These are phyloP conservation scores for Xylaria arbuscula DNA, from an alignment of 2,329 filamentous ascomycete genomes.

Conservation along the genomic window DNA sequence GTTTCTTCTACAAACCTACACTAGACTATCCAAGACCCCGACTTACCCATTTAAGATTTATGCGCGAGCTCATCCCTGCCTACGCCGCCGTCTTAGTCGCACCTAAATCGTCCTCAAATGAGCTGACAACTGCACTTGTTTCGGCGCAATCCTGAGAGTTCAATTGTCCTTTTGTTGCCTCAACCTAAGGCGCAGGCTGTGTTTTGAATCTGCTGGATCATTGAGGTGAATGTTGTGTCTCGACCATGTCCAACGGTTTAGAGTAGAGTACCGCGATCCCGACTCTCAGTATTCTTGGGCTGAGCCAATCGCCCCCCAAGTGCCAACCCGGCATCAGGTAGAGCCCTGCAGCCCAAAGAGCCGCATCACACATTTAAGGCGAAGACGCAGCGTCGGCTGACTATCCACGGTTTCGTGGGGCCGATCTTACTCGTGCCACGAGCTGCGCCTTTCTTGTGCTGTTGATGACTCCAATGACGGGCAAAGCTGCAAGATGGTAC, in stretches of 20 bases:
- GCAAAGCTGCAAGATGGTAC: conserved; percentile 47
- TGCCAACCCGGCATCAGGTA: conserved; percentile 35
- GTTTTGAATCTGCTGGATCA: conserved; percentile 9
- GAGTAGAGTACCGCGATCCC: conserved; percentile 24
- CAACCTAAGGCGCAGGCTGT: conserved; percentile 16
- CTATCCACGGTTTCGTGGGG: conserved; percentile 38
- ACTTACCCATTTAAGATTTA: conserved; percentile 32
- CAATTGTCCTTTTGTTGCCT: conserved; percentile 20
- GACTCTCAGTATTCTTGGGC: conserved; percentile 33
- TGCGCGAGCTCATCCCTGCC: conserved; percentile 26
- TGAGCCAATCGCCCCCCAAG: conserved; percentile 32
- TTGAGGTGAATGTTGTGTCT: conserved; percentile 13
- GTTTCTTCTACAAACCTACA: not conserved
- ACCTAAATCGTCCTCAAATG: conserved; percentile 26
- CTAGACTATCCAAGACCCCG: conserved; percentile 18
- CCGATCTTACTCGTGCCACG: conserved; percentile 38
- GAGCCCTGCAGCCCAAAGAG: conserved; percentile 42
- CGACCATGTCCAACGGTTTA: conserved; percentile 7
- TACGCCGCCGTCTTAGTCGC: conserved; percentile 26
- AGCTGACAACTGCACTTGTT: conserved; percentile 24
- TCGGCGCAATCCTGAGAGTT: conserved; percentile 13
- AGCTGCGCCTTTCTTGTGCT: conserved; percentile 38
- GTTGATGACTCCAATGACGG: conserved; percentile 41
- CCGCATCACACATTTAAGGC: conserved; percentile 48
- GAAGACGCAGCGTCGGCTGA: conserved; percentile 38